Conservation (phyloP, 2,329 filamentous ascomycete genomes). For the Exophiala mesophila region DNA sequence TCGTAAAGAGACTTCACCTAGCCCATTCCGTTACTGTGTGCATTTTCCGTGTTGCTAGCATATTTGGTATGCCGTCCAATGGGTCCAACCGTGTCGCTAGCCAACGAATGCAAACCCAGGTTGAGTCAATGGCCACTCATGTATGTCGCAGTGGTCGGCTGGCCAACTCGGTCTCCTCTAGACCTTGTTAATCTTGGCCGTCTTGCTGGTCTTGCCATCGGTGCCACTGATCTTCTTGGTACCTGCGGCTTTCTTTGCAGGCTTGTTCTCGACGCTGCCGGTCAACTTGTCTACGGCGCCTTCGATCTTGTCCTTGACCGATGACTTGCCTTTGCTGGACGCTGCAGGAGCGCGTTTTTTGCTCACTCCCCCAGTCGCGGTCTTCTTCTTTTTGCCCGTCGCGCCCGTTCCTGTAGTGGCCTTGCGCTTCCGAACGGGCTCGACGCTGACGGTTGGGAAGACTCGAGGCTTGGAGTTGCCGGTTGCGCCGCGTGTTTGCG, state of each 20-base stretch:
- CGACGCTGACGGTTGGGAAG: slow-evolving; percentile 21
- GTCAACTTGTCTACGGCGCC: slow-evolving; percentile 30
- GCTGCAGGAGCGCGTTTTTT: slow-evolving; percentile 21
- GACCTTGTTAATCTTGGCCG: slow-evolving; percentile 4
- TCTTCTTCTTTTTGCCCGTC: slow-evolving; percentile 16
- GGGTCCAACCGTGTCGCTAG: too few relatives aligned
- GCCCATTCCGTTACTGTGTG: too few relatives aligned
- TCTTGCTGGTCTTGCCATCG: slow-evolving; percentile 27
- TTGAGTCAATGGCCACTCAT: too few relatives aligned
- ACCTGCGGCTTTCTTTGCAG: slow-evolving; percentile 37
- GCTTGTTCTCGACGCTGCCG: slow-evolving; percentile 29
- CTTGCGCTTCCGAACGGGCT: slow-evolving; percentile 24
- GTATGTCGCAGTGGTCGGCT: too few relatives aligned
- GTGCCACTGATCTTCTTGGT: slow-evolving; percentile 37
- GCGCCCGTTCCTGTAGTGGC: slow-evolving; percentile 11
- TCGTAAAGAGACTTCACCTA: too few relatives aligned
- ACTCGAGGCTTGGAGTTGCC: slow-evolving; percentile 28
- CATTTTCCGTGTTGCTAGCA: too few relatives aligned
- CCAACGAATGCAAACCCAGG: too few relatives aligned
- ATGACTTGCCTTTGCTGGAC: slow-evolving; percentile 25
- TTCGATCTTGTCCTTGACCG: slow-evolving; percentile 31
- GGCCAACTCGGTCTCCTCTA: background rate
- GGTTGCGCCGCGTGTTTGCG: slow-evolving; percentile 29
- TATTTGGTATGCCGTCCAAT: too few relatives aligned
- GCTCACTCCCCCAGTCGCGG: slow-evolving; percentile 17